A percentile compares a stretch with the other conserved stretches of the same genome.
phyloP scores from a whole-genome alignment of 306 rosid genomes.

The Macrotyloma uniflorum region DNA sequence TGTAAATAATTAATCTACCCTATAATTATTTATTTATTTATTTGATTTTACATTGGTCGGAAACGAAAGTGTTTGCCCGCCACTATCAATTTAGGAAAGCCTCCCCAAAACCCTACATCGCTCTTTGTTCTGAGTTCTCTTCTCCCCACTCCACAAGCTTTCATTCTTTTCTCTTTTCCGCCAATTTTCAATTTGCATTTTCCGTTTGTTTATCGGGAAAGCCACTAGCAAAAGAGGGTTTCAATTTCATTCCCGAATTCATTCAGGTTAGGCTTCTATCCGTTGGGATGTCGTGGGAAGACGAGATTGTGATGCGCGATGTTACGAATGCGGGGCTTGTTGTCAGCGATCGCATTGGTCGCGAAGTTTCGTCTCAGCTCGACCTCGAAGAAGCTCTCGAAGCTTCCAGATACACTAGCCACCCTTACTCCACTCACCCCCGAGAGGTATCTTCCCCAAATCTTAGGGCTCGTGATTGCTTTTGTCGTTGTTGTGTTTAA shows the following conservation, averaged over 20 bases:
- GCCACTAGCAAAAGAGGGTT: constrained; percentile 13
- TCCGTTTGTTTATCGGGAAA: constrained; percentile 38
- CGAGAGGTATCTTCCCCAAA: constrained; percentile 64
- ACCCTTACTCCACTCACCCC: constrained; percentile 89
- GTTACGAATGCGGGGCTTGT: constrained; percentile 82
- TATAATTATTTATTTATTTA: not conserved
- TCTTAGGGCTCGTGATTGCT: not conserved
- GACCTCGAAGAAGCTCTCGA: constrained; percentile 96
- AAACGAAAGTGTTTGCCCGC: constrained; percentile 52
- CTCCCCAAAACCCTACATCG: constrained; percentile 65
- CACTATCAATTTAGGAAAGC: constrained; percentile 52
- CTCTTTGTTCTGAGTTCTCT: not conserved
- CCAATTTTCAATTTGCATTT: constrained; percentile 19
- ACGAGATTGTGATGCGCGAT: constrained; percentile 79
- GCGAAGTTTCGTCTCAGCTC: constrained; percentile 80
- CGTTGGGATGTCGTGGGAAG: constrained; percentile 80
- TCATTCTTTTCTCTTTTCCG: not conserved
- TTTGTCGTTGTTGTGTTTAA: not conserved
- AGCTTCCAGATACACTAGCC: constrained; percentile 87
- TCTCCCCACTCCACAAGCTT: not conserved
- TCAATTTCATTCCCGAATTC: not conserved
- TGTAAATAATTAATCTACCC: too few species aligned
- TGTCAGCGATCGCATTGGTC: constrained; percentile 86
- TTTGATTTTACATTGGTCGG: not conserved
- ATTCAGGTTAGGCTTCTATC: not conserved